These are phyloP conservation scores for Chlamydomonas sphaeroides DNA, from an alignment of 139 green algal species.

Conservation along the genomic window DNA sequence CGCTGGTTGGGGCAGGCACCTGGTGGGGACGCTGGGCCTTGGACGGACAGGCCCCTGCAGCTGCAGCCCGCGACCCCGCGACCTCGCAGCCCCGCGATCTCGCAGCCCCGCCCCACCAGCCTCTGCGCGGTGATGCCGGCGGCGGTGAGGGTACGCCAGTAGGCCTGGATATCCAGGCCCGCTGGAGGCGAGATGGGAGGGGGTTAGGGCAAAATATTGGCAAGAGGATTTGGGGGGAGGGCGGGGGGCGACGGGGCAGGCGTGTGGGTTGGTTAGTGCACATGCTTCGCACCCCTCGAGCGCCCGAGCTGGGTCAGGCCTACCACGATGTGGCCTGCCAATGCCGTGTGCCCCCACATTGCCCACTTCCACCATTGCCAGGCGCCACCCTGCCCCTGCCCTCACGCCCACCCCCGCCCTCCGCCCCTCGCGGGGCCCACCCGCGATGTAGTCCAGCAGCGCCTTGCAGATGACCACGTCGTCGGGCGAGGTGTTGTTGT, in stretches of 20 bases:
- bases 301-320: too few relatives aligned
- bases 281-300: too few relatives aligned
- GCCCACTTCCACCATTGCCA: too few relatives aligned
- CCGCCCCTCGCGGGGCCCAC: conserved; percentile 6
- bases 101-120: conserved; percentile 42
- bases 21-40: too few relatives aligned
- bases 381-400: neutral
- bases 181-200: neutral
- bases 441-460: conserved; percentile 45
- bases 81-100: too few relatives aligned
- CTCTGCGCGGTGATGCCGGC: conserved; percentile 64
- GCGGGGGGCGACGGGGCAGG: too few relatives aligned
- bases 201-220: too few relatives aligned
- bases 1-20: too few relatives aligned
- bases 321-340: too few relatives aligned
- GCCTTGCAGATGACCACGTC: conserved; percentile 84
- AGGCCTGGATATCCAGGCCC: conserved; percentile 46
- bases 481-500: conserved; percentile 88
- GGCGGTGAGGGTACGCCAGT: conserved; percentile 51
- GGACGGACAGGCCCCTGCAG: too few relatives aligned
- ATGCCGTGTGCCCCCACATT: too few relatives aligned
- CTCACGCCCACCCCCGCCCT: neutral
- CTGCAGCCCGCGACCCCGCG: too few relatives aligned
- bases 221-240: neutral
- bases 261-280: neutral